Percentiles rank a stretch among this genome's conserved stretches.
phyloP scores from a whole-genome alignment of 495 filamentous ascomycete species.

The Neurospora pannonica region DNA sequence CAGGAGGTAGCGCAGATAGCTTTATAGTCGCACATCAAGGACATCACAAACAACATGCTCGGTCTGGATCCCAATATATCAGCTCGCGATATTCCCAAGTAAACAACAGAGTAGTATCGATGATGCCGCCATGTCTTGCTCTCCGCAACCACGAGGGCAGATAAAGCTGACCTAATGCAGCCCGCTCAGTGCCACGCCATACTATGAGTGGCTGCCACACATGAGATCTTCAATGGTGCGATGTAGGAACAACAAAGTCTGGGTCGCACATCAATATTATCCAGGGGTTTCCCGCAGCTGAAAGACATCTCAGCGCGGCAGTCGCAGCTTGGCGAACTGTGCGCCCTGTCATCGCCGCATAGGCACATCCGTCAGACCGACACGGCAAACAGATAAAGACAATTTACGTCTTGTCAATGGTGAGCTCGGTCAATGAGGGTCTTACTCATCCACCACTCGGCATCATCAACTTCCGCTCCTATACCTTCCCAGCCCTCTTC shows the following conservation, averaged over 20 bases:
- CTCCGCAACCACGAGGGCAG: neutral
- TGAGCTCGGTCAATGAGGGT: neutral
- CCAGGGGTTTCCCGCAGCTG: neutral
- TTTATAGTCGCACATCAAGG: neutral
- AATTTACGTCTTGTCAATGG: neutral
- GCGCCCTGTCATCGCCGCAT: neutral
- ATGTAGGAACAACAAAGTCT: neutral
- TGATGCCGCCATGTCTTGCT: neutral
- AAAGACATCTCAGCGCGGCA: neutral
- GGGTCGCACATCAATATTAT: neutral
- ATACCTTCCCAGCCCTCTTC: constrained; percentile 14
- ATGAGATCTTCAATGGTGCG: neutral
- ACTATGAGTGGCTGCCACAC: neutral
- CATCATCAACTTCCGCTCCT: neutral
- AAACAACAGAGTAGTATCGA: neutral
- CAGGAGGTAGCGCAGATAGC: neutral
- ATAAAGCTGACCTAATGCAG: neutral
- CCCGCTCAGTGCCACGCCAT: neutral
- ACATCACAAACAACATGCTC: neutral
- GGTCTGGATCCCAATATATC: neutral
- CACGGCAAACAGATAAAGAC: neutral
- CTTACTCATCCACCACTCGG: neutral
- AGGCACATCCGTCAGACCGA: neutral
- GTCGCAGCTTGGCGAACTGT: neutral
- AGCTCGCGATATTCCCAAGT: neutral